Percentiles rank a stretch among this genome's conserved stretches.
These are phyloP conservation scores for Abelmoschus esculentus DNA, from an alignment of 345 rosid species.

Conservation along the genomic window DNA sequence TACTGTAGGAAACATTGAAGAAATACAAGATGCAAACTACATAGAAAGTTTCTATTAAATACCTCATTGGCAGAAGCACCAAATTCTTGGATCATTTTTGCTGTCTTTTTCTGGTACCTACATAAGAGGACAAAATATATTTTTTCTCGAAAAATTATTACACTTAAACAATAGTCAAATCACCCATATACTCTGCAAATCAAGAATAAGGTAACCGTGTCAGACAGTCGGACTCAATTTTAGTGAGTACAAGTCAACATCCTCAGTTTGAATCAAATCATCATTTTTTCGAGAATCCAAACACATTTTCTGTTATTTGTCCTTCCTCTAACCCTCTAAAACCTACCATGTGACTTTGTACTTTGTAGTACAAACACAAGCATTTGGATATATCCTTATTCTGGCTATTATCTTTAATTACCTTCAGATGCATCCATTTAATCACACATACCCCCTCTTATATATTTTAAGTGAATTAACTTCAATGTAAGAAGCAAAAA, in stretches of 20 bases:
- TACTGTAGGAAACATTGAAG: not conserved
- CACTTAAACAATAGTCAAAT: not conserved
- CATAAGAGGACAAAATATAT: conserved; percentile 15
- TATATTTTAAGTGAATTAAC: not conserved
- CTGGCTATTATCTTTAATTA: not conserved
- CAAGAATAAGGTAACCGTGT: conserved; percentile 4
- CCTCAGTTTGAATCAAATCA: not conserved
- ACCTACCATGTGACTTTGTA: not conserved
- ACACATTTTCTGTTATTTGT: not conserved
- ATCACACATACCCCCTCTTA: too few species aligned
- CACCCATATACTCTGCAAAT: not conserved
- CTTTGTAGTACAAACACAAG: conserved; percentile 4
- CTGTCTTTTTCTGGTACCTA: conserved; percentile 97
- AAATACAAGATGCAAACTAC: conserved; percentile 11
- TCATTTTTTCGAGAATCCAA: not conserved
- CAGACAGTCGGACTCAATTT: not conserved
- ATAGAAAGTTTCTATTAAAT: conserved; percentile 18
- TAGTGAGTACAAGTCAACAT: not conserved
- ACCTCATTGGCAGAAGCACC: conserved; percentile 95
- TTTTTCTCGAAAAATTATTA: conserved; percentile 2
- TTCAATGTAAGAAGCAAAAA: conserved; percentile 8
- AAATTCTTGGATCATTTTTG: conserved; percentile 76
- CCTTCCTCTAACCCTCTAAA: conserved; percentile 3
- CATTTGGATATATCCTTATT: not conserved
- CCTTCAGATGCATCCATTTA: too few species aligned